Percentiles rank a stretch among this genome's conserved stretches.
Conservation (phyloP, 331 rosid genomes). For the Phaseolus coccineus region DNA sequence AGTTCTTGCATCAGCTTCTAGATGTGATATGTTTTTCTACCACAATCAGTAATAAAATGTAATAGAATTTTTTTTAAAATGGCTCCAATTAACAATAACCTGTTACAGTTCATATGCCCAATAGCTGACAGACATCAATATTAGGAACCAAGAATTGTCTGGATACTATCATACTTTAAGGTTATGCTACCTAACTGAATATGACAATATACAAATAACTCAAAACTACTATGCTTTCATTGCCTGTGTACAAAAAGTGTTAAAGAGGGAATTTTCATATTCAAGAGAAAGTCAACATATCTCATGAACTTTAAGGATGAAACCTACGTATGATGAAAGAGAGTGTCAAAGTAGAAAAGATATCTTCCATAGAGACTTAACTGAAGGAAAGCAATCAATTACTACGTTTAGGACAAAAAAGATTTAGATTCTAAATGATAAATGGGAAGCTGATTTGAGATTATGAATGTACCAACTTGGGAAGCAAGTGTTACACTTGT, state of each 20-base stretch:
- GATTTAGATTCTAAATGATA: slow-evolving; percentile 35
- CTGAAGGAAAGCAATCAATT: slow-evolving; percentile 34
- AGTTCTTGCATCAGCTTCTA: slow-evolving; percentile 30
- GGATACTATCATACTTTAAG: slow-evolving; percentile 20
- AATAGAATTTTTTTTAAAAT: slow-evolving; percentile 7
- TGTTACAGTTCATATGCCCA: slow-evolving; percentile 17
- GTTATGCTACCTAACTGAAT: slow-evolving; percentile 20
- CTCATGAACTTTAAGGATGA: slow-evolving; percentile 18
- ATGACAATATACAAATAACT: slow-evolving; percentile 18
- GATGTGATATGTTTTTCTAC: neutral
- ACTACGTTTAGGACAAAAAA: slow-evolving; percentile 39
- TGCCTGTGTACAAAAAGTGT: slow-evolving; percentile 10
- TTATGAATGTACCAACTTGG: slow-evolving; percentile 60
- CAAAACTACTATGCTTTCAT: slow-evolving; percentile 20
- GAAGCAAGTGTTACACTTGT: slow-evolving; percentile 68
- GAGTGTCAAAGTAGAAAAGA: slow-evolving; percentile 10
- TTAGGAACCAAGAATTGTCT: slow-evolving; percentile 17
- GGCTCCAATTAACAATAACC: slow-evolving; percentile 19
- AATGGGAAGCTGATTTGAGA: slow-evolving; percentile 40
- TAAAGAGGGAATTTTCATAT: slow-evolving; percentile 11
- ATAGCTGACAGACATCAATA: neutral
- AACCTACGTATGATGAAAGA: slow-evolving; percentile 7
- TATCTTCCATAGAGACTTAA: slow-evolving; percentile 6
- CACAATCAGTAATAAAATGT: slow-evolving; percentile 9
- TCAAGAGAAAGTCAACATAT: slow-evolving; percentile 24